phyloP scores from a whole-genome alignment of 345 rosid species.

The Euclidium syriacum region DNA sequence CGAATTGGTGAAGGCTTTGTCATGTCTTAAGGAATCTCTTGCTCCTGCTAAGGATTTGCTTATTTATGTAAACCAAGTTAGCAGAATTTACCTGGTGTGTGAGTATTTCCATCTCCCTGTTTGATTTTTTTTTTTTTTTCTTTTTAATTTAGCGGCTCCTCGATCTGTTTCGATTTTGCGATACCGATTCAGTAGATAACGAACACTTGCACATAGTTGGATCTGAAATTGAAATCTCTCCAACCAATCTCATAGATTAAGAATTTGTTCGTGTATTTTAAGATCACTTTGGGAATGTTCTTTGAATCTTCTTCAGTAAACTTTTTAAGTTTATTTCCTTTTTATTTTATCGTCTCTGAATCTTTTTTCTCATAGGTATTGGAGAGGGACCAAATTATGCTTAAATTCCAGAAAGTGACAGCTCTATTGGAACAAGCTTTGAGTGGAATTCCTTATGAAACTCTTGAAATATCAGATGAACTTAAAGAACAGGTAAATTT shows the following conservation, averaged over 20 bases:
- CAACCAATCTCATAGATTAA: neutral
- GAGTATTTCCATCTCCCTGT: slow-evolving; percentile 1
- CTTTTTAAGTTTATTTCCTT: neutral
- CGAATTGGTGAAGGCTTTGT: slow-evolving; percentile 39
- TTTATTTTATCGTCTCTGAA: too few relatives aligned
- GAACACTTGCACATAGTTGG: neutral
- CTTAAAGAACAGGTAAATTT: slow-evolving; percentile 94
- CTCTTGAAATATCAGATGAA: slow-evolving; percentile 86
- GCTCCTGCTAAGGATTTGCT: slow-evolving; percentile 59
- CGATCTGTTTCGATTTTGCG: slow-evolving; percentile 34
- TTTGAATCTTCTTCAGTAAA: neutral
- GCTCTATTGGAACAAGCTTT: slow-evolving; percentile 67
- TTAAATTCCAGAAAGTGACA: slow-evolving; percentile 62
- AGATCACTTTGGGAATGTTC: neutral
- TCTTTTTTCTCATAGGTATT: slow-evolving; percentile 45
- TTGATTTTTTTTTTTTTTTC: neutral
- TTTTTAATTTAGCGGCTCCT: neutral
- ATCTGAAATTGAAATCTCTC: neutral
- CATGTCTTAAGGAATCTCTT: slow-evolving; percentile 44
- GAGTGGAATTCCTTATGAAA: slow-evolving; percentile 51
- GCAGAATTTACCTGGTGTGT: slow-evolving; percentile 90
- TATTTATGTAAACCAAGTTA: slow-evolving; percentile 61
- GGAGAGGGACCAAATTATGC: slow-evolving; percentile 67
- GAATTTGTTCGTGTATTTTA: neutral
- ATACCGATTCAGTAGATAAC: too few relatives aligned